Evolutionary conservation across 768 basidiomycete genomes (phyloP), one percentile per base, ranked within the genome.

Genomic region (Leccinum truebloodii): DNA sequence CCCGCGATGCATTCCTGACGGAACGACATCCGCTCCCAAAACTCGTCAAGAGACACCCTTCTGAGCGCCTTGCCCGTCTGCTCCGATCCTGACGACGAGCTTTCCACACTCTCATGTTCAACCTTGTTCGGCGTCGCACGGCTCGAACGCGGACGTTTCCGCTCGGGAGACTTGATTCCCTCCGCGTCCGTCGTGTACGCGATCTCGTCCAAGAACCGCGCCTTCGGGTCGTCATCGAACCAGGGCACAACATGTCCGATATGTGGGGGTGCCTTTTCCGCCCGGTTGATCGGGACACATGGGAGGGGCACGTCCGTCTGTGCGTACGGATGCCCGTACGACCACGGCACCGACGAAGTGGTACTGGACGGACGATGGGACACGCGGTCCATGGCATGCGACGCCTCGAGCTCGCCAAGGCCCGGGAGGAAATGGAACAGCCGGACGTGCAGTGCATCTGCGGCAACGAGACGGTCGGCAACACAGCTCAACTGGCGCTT

Each of bases 11-110:
- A 98, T 75, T 99, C 97, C 71, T 98, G 96, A 28, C 97, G 83
- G 74, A 92, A 96, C 44, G 89, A 93, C 90, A 99, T 95, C 16
- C 94, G 84, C 75, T 97, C 95, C 95, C 96, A 99, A 74, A 95
- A 99, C 69, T 97, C 95, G 44, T 89, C 89, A 41, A 83, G 67
- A 0, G 77, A 75, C 53, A 92, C 88, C 62, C 78, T 82, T 16
- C 71, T 77, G 55, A 92, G 77, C 67, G 87, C 85, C 52, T 83
- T 86, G 55, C 77, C 68, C 32, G 79, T 72, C 41, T 71, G 74
- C 49, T 79, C 80, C n/a, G 74, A 73, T 44, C 9, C 44, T 64
- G 66, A 68, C 30, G 54, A 39, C 2, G 60, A 58, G 64, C 66
- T 59, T 59, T 75, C 64, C 32, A 59, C 61, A 1, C 70, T 76